A percentile compares a stretch with the other conserved stretches of the same genome.
phyloP scores from a whole-genome alignment of 495 filamentous ascomycete genomes.

The Massariosphaeria phaeospora region DNA sequence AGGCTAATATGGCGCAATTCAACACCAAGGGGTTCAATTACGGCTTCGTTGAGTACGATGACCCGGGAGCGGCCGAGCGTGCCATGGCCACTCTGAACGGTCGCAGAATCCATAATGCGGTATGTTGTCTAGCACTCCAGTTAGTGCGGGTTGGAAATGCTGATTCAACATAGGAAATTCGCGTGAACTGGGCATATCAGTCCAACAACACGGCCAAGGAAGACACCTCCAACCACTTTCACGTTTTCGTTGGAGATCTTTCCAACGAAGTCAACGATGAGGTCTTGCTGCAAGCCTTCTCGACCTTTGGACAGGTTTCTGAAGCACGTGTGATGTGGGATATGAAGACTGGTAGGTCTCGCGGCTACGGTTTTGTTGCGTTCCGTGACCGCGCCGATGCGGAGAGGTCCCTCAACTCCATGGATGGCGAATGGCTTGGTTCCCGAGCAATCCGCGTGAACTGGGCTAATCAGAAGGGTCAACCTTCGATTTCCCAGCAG shows the following conservation, averaged over 20 bases:
- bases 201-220: constrained; percentile 93
- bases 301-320: constrained; percentile 93
- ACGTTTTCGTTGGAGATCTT: constrained; percentile 97
- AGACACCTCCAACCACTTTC: constrained; percentile 97
- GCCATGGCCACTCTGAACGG: constrained; percentile 97
- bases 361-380: constrained; percentile 96
- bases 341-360: constrained; percentile 98
- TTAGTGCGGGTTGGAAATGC: background rate
- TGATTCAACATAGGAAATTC: constrained; percentile 69
- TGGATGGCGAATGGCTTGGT: constrained; percentile 99
- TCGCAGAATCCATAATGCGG: constrained; percentile 87
- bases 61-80: constrained; percentile 90
- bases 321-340: constrained; percentile 99
- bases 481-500: constrained; percentile 96
- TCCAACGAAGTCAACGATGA: constrained; percentile 99
- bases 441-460: constrained; percentile 98
- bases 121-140: constrained; percentile 44
- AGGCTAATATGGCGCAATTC: constrained; percentile 40
- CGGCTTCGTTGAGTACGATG: constrained; percentile 98
- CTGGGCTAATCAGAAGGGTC: constrained; percentile 99
- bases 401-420: constrained; percentile 91
- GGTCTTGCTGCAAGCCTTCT: constrained; percentile 89
- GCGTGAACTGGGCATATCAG: constrained; percentile 99
- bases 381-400: constrained; percentile 93
- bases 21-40: constrained; percentile 98